Evolutionary conservation across 1,284 basidiomycete species (phyloP).

Genomic region (Cystobasidiaceae sp.): DNA sequence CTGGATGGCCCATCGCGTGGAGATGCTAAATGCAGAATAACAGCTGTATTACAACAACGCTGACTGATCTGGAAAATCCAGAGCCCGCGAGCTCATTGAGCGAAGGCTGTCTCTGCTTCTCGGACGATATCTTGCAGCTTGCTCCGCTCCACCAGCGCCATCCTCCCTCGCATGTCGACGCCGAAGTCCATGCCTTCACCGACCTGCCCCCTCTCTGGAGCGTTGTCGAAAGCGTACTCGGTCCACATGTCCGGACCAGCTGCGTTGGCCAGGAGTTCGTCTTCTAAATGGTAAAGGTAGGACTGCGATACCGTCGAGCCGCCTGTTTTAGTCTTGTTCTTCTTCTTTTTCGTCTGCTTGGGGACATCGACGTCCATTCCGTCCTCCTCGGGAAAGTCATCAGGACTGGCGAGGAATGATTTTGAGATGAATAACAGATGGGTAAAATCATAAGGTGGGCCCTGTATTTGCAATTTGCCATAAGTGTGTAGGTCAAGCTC

Average conservation of each 20-base stretch:
- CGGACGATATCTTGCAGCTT: conserved; percentile 46
- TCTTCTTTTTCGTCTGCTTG: conserved; percentile 55
- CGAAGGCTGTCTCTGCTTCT: conserved; percentile 46
- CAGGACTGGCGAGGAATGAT: conserved; percentile 53
- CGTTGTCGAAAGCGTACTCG: conserved; percentile 63
- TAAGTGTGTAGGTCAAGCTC: neutral
- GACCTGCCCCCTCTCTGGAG: conserved; percentile 61
- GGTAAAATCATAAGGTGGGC: conserved; percentile 62
- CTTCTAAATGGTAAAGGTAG: conserved; percentile 79
- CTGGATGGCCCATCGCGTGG: no score
- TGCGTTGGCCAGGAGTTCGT: conserved; percentile 60
- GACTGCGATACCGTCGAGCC: conserved; percentile 48
- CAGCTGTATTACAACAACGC: no score
- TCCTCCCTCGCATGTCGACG: conserved; percentile 66
- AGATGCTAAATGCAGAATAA: no score
- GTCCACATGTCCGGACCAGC: neutral
- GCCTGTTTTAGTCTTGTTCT: conserved; percentile 20
- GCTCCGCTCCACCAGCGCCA: conserved; percentile 60
- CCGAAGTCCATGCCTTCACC: conserved; percentile 58
- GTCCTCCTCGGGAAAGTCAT: conserved; percentile 38
- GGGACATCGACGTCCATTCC: conserved; percentile 32
- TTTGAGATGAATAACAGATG: conserved; percentile 69
- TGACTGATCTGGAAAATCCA: no score
- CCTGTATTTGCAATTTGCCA: conserved; percentile 49
- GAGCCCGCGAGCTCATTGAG: no score